phyloP scores from a whole-genome alignment of 192 early-diverging fungal species.

The Podila epicladia region DNA sequence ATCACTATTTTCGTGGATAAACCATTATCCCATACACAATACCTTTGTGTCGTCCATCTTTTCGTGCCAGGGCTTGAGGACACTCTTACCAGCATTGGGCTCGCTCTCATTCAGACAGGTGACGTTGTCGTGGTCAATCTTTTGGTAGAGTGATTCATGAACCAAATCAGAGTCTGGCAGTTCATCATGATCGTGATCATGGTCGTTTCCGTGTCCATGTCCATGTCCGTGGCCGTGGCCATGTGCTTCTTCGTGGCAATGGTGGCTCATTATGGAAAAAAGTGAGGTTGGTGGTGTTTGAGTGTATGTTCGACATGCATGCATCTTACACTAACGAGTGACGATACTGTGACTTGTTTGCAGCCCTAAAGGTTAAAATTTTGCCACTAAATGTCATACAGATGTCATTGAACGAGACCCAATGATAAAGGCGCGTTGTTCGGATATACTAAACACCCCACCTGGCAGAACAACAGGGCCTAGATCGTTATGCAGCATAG shows the following conservation, averaged over 20 bases:
- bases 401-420: no score
- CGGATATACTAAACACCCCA: no score
- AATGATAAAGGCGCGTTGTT: no score
- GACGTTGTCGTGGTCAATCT: conserved; percentile 83
- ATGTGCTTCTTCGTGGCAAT: conserved; percentile 67
- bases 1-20: no score
- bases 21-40: neutral
- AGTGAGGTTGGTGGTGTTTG: neutral
- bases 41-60: conserved; percentile 77
- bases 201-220: conserved; percentile 64
- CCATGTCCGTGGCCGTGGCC: conserved; percentile 56
- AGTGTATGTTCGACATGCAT: neutral
- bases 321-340: no score
- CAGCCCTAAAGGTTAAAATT: no score
- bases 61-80: conserved; percentile 91
- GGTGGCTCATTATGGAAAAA: conserved; percentile 27
- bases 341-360: no score
- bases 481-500: no score
- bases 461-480: no score
- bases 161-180: conserved; percentile 72
- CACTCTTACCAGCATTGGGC: conserved; percentile 66
- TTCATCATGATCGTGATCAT: conserved; percentile 81
- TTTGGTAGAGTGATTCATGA: conserved; percentile 74
- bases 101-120: conserved; percentile 83
- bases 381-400: no score